A percentile compares a stretch with the other conserved stretches of the same genome.
Conservation (phyloP, 192 early-diverging fungal species). For the Backusella luteola region DNA sequence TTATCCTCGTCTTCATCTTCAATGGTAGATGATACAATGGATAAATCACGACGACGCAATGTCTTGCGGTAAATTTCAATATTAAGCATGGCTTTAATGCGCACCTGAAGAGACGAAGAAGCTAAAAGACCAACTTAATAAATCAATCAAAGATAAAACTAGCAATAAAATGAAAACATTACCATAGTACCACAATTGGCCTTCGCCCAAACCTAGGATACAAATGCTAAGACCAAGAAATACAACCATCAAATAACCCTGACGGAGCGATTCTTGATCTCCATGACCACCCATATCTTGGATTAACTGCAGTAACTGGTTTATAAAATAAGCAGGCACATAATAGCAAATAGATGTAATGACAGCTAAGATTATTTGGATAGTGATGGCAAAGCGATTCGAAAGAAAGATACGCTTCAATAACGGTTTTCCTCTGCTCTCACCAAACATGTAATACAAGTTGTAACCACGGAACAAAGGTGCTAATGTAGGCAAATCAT, state of each 20-base stretch:
- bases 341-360: conserved; percentile 7
- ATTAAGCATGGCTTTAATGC: conserved; percentile 29
- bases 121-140: neutral
- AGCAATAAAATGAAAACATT: neutral
- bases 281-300: neutral
- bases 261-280: conserved; percentile 37
- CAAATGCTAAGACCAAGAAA: conserved; percentile 49
- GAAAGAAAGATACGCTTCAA: conserved; percentile 1
- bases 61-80: conserved; percentile 68
- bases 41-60: conserved; percentile 49
- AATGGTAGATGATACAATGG: conserved; percentile 12
- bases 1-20: conserved; percentile 32
- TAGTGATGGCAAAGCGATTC: neutral
- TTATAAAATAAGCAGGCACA: conserved; percentile 31
- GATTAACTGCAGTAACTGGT: conserved; percentile 29
- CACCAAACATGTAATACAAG: conserved; percentile 36
- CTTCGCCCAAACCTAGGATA: conserved; percentile 41
- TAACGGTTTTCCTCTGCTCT: conserved; percentile 18
- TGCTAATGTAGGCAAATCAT: conserved; percentile 40
- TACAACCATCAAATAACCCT: conserved; percentile 55
- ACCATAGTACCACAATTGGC: conserved; percentile 36
- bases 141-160: conserved; percentile 23
- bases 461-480: conserved; percentile 30
- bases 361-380: neutral
- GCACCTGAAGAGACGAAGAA: conserved; percentile 29